These are phyloP conservation scores for Penicillium robsamsonii DNA, from an alignment of 495 filamentous ascomycete genomes.

Conservation along the genomic window DNA sequence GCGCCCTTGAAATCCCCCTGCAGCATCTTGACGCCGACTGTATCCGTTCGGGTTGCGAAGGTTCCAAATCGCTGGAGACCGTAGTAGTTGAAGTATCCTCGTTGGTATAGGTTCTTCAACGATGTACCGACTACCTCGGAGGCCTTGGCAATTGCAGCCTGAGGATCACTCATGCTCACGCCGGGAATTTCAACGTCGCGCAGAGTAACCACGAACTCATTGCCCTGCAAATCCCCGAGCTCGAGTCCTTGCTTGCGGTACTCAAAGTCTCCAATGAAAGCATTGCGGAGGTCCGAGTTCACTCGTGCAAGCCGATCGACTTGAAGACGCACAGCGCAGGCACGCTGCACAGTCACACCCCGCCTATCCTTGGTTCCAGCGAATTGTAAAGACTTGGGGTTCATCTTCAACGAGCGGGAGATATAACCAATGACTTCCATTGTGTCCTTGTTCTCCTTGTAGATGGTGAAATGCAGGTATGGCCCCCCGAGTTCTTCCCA, in stretches of 20 bases:
- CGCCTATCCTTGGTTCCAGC: constrained; percentile 94
- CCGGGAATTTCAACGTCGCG: constrained; percentile 71
- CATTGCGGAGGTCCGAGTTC: constrained; percentile 59
- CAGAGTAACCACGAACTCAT: constrained; percentile 88
- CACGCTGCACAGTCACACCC: constrained; percentile 82
- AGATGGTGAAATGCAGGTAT: constrained; percentile 88
- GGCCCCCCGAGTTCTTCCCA: constrained; percentile 70
- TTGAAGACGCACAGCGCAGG: constrained; percentile 66
- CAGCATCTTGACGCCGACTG: constrained; percentile 78
- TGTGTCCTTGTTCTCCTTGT: constrained; percentile 98
- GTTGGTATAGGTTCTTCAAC: constrained; percentile 51
- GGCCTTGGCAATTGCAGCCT: constrained; percentile 38
- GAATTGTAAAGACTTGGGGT: constrained; percentile 70
- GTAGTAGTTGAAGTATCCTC: constrained; percentile 95
- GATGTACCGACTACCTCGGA: constrained; percentile 56
- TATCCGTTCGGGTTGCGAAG: constrained; percentile 75
- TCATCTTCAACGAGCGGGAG: constrained; percentile 63
- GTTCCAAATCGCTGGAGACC: constrained; percentile 93
- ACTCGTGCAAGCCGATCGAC: constrained; percentile 60
- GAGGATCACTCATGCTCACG: constrained; percentile 39
- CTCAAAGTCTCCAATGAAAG: constrained; percentile 72
- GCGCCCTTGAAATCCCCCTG: constrained; percentile 76
- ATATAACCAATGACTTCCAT: constrained; percentile 85
- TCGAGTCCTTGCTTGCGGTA: constrained; percentile 67
- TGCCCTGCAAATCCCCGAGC: constrained; percentile 80